Evolutionary conservation across 371 early-diverging fungal genomes (phyloP).

Genomic region (Apophysomyces variabilis): DNA sequence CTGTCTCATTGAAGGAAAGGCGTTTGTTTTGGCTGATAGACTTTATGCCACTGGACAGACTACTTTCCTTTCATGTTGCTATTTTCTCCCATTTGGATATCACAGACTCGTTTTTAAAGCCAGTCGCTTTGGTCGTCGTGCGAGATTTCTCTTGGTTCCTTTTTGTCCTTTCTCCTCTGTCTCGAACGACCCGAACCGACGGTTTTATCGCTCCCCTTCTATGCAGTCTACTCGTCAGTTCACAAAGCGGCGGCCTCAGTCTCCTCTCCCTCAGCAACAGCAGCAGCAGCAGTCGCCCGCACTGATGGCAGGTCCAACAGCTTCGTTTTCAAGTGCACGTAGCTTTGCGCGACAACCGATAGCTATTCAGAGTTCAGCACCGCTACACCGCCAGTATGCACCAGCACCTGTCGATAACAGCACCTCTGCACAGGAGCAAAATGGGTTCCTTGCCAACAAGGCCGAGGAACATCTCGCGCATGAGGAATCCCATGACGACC

Average conservation of each 20-base stretch:
- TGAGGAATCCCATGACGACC: background rate
- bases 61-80: no score
- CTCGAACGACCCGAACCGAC: background rate
- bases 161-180: background rate
- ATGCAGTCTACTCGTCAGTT: conserved; percentile 31
- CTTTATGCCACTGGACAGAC: no score
- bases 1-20: no score
- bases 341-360: conserved; percentile 6
- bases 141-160: background rate
- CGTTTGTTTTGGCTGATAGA: no score
- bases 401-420: background rate
- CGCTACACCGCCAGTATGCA: background rate
- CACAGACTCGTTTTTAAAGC: no score
- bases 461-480: conserved; percentile 4
- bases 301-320: conserved; percentile 6
- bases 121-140: no score
- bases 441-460: background rate
- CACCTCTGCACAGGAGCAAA: background rate
- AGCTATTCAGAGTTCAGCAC: conserved; percentile 2
- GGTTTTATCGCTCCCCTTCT: background rate
- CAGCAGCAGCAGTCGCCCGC: conserved; percentile 10
- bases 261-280: conserved; percentile 17
- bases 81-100: no score
- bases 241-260: conserved; percentile 26
- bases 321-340: conserved; percentile 16